Evolutionary conservation across 352 stramenopile genomes (phyloP).

Genomic region (Pythium vanterpoolii): DNA sequence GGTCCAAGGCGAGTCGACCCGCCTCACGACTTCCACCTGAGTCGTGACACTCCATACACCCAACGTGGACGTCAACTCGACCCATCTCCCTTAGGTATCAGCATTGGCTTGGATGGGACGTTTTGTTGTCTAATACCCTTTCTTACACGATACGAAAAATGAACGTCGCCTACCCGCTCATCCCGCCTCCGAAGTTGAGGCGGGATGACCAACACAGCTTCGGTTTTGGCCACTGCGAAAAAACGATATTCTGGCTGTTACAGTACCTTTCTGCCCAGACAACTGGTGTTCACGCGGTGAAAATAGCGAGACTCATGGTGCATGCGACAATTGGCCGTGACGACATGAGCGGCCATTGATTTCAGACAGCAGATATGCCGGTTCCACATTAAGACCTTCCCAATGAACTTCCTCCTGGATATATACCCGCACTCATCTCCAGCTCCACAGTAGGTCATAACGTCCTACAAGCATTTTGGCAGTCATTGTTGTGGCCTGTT

Average conservation of each 20-base stretch:
- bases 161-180: neutral
- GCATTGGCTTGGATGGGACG: constrained; percentile 2
- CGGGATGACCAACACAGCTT: no score
- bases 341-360: no score
- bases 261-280: neutral
- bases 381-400: no score
- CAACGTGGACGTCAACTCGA: neutral
- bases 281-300: neutral
- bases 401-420: no score
- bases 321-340: neutral
- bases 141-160: constrained; percentile 2
- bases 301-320: neutral
- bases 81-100: constrained; percentile 1
- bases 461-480: no score
- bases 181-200: neutral
- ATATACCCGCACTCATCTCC: no score
- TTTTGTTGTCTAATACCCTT: constrained; percentile 3
- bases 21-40: neutral
- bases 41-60: constrained; percentile 15
- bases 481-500: no score
- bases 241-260: neutral
- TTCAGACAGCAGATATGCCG: no score
- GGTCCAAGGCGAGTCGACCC: no score
- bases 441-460: no score
- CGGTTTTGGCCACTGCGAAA: neutral